Base-by-base conservation (phyloP, 73 alveolate species). In the Stentor roeselii region DNA sequence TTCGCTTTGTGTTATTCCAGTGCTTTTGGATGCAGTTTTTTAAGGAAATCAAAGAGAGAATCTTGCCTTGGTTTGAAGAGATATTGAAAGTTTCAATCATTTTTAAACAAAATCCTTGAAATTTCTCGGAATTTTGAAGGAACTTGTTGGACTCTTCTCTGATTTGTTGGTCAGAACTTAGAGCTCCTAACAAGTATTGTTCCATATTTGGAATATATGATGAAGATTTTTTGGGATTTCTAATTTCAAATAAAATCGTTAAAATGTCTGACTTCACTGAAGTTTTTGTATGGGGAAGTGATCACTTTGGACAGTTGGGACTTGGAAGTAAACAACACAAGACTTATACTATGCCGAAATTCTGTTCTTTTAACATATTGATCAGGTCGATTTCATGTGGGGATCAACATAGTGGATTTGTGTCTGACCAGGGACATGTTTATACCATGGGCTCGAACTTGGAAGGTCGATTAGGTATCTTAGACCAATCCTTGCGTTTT, bases 321-420 rank as follows among this genome's bases (percentile, higher is more conserved):
- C 82, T 89, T 31, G 86, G 94, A 32, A 88, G 75, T 34, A 60
- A 77, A n/a, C 78, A 61, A 40, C 89, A 83, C 58, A 86, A 89
- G 60, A 42, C 60, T 27, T 60, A 60, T n/a, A 78, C 83, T 3
- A 39, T 82, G 39, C 95, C 95, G 2, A 82, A 78, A 39, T 60
- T 87, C 3, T 90, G 95, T 84, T 75, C 88, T 39, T 90, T 82
- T 59, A 87, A 87, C 75, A 87, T 87, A 32, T 82, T 90, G 11
- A 90, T 90, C 41, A 82, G 84, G 30, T 59, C 78, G 2, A 40
- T 90, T 40, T 82, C 93, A 36, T 90, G 95, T 84, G 95, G 95
- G 2, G 67, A 60, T 11, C 74, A 86, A 3, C 95, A 90, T 39
- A 61, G 90, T 39, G 83, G 82, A 36, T 88, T 90, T 39, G 82